Evolutionary conservation across 1,139 yeast genomes (phyloP), one percentile per base, ranked within the genome.

Genomic region (Yamadazyma taylorii): DNA sequence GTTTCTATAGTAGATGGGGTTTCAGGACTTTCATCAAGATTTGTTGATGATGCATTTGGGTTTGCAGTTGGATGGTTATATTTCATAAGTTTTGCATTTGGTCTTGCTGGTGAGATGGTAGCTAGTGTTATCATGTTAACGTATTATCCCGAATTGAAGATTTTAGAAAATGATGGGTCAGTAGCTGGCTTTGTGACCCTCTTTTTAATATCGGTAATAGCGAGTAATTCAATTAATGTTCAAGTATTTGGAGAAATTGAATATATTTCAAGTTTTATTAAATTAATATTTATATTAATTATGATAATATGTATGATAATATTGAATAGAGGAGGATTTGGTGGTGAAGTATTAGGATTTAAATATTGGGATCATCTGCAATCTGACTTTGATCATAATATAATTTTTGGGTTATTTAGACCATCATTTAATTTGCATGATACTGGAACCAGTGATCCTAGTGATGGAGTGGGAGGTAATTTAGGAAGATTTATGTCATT

Each of bases 41-140:
- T 87, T 59, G 87, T 86, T 2, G 95, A 87, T 53, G 89, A 84
- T 48, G 86, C 95, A 0, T 79, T 87, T 55, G 96, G 96, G 0
- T 85, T 86, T 56, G 81, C 94, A 1, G 68, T 85, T 0, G 95
- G 95, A 0, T 75, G 89, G 71, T 67, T 79, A 31, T 87, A 87
- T 58, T 86, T 90, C 79, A 58, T 84, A 12, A 77, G 87, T 41
- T 85, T 85, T 56, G 73, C 85, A 5, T 64, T 85, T 37, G 87
- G 89, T 0, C 63, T 86, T 37, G 89, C 96, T 0, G 78, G 90
- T 0, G 96, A 88, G 53, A 73, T 87, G 10, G 83, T 86, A 4
- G 94, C 95, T 0, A 81, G 87, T 24, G 79, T 87, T 1, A 80
- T 86, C 30, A 75, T 87, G 79, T 63, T 87, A 29, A 74, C 85